Evolutionary conservation across 163 green algal genomes (phyloP).

Genomic region (Volvox carteri): DNA sequence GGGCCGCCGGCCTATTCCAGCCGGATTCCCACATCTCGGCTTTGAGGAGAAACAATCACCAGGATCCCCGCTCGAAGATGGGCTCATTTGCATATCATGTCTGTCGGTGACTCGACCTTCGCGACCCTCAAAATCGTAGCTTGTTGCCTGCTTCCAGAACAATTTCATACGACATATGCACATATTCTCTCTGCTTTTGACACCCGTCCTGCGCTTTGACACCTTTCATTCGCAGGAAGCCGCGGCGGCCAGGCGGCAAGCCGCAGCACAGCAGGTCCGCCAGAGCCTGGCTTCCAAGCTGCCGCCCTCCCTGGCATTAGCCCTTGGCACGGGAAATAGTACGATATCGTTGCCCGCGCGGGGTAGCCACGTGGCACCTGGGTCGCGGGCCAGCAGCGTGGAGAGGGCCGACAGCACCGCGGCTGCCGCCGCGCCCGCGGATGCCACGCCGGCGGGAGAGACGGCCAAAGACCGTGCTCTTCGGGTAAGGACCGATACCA

Average conservation of each 20-base stretch:
- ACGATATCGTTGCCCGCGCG: neutral
- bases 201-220: no score
- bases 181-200: no score
- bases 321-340: neutral
- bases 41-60: no score
- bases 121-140: no score
- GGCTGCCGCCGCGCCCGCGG: neutral
- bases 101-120: no score
- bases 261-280: slow-evolving; percentile 31
- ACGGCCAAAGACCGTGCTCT: slow-evolving; percentile 44
- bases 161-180: no score
- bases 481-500: slow-evolving; percentile 5
- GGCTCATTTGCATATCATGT: no score
- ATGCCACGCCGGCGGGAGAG: neutral
- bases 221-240: slow-evolving; percentile 50
- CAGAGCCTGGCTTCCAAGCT: slow-evolving; percentile 37
- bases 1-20: no score
- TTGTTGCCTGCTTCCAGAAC: no score
- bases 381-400: neutral
- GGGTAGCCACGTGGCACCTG: neutral
- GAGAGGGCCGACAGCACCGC: neutral
- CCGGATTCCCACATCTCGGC: no score
- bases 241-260: slow-evolving; percentile 11
- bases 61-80: no score
- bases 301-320: slow-evolving; percentile 25